Evolutionary conservation across 2,329 filamentous ascomycete species (phyloP).

Genomic region (Chrysosporium queenslandicum): DNA sequence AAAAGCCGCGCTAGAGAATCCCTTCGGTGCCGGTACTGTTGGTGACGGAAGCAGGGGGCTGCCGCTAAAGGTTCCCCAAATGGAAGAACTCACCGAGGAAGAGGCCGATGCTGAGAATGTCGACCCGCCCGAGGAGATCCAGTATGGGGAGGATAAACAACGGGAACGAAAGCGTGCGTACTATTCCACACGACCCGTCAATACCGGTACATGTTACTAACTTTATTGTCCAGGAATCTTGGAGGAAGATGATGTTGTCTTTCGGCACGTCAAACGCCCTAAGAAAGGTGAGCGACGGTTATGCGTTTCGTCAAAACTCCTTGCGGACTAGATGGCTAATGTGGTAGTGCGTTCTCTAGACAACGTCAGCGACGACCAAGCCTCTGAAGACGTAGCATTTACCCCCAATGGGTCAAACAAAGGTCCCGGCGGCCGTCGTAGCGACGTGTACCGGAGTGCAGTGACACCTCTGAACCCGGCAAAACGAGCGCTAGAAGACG

Average conservation of each 20-base stretch:
- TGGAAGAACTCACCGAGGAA: constrained; percentile 41
- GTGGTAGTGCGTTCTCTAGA: constrained; percentile 6
- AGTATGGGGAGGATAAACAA: constrained; percentile 41
- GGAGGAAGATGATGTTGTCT: constrained; percentile 40
- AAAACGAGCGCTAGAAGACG: constrained; percentile 32
- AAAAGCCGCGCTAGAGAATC: constrained; percentile 79
- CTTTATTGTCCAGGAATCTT: constrained; percentile 31
- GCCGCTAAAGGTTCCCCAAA: constrained; percentile 39
- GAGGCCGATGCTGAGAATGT: constrained; percentile 44
- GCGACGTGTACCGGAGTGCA: constrained; percentile 23
- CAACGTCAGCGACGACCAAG: constrained; percentile 29
- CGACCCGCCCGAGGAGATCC: constrained; percentile 40
- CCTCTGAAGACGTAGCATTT: constrained; percentile 21
- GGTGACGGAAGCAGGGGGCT: constrained; percentile 36
- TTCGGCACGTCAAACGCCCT: constrained; percentile 35
- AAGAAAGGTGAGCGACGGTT: constrained; percentile 32
- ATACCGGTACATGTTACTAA: background rate
- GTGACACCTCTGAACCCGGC: constrained; percentile 32
- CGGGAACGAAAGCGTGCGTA: constrained; percentile 39
- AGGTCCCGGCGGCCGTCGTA: background rate
- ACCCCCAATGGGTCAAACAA: background rate
- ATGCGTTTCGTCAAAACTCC: background rate
- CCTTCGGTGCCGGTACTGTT: constrained; percentile 57
- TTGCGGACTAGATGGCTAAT: too few relatives aligned
- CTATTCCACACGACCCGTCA: too few relatives aligned